A percentile compares a stretch with the other conserved stretches of the same genome.
Evolutionary conservation across 192 early-diverging fungal genomes (phyloP).

Genomic region (Mortierella claussenii): DNA sequence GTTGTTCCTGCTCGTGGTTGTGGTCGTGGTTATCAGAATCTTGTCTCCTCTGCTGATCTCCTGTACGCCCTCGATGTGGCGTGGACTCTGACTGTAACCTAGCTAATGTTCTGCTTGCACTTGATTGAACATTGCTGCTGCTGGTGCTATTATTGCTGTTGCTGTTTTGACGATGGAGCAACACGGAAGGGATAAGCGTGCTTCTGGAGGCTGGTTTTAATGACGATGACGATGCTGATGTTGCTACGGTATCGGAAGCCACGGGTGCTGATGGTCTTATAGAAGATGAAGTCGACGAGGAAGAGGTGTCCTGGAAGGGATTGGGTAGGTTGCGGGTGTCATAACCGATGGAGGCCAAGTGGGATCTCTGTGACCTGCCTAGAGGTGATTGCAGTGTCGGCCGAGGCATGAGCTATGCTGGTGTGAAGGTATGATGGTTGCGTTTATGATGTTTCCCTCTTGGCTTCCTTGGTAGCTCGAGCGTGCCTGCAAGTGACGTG

Average conservation of each 20-base stretch:
- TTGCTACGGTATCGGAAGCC: conserved; percentile 22
- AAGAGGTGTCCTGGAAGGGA: conserved; percentile 21
- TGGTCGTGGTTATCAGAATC: not conserved
- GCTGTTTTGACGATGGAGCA: not conserved
- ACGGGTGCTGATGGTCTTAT: conserved; percentile 1
- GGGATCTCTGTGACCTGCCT: not conserved
- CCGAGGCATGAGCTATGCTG: not conserved
- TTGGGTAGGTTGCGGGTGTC: conserved; percentile 6
- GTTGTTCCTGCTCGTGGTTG: not conserved
- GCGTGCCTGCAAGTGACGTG: not conserved
- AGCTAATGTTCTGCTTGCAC: too few relatives aligned
- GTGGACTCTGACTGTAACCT: not conserved
- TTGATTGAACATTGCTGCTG: too few relatives aligned
- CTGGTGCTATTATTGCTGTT: not conserved
- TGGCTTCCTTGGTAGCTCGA: too few relatives aligned
- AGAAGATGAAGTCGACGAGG: not conserved
- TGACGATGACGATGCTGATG: not conserved
- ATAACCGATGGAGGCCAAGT: not conserved
- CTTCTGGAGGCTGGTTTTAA: not conserved
- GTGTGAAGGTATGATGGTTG: not conserved
- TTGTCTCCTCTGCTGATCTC: not conserved
- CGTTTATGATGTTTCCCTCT: too few relatives aligned
- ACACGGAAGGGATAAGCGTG: not conserved
- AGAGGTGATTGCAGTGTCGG: not conserved
- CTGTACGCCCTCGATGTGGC: not conserved